Base-by-base conservation (phyloP, 1,284 basidiomycete genomes). In the Ceratorhiza oryzae-sativae region DNA sequence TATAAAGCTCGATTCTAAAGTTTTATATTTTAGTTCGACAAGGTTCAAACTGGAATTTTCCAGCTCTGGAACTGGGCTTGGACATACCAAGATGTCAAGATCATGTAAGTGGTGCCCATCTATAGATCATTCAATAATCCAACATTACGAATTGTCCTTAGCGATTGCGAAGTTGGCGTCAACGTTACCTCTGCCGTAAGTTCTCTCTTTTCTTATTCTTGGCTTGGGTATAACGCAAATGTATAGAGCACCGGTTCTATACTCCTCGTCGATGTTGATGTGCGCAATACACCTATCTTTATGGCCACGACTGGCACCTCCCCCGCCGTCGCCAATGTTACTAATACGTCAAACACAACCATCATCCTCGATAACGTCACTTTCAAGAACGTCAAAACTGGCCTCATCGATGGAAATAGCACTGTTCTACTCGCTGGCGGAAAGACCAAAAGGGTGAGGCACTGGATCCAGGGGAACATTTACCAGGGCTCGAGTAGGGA, bases 391-490 rank as follows among this genome's bases (percentile, higher is more conserved):
- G 76, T 75, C 60, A 75, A 74, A 13, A 53, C 49, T 15, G 73
- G 49, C 34, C 74, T 75, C 23, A 84, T 88, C 49, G 85, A 72
- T n/a, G 84, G 87, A 36, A 79, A 79, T 3, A 81, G 80, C 42
- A 88, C 88, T 10, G 79, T 80, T 3, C 80, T 83, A 13, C 81
- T 90, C 10, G 82, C 87, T 72, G 79, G 75, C 48, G 89, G 86
- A 18, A 60, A 68, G 20, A 30, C 32, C 20, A 59, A 58, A 45
- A 85, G 83, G 0, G 89, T 92, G 77, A 77, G 82, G 6, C 85
- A 87, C 2, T 92, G 90, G 90, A 88, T 81, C 0, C 89, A 91
- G 79, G 73, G 73, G 10, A 89, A 91, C 75, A 82, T 88, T 41
- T 91, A 85, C 77, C 78, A 79, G 12, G 87, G 89, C 13, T 80